A percentile compares a stretch with the other conserved stretches of the same genome.
phyloP scores from a whole-genome alignment of 208 protist species.

The Acanthamoeba royreba region DNA sequence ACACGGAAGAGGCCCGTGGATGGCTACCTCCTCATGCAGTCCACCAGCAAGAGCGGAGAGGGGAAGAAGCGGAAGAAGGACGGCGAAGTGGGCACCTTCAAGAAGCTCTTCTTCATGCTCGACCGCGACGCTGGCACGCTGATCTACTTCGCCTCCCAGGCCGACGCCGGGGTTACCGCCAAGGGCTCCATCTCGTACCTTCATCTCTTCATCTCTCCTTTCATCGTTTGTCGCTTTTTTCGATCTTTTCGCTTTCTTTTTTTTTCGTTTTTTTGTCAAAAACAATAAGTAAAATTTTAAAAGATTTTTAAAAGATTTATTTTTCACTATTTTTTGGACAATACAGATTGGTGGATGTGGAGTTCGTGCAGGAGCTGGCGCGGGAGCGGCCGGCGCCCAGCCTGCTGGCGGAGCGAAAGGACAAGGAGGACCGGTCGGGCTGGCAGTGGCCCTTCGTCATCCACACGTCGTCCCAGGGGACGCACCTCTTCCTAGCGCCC shows the following conservation, averaged over 20 bases:
- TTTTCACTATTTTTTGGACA: too few relatives aligned
- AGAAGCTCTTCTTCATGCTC: background rate
- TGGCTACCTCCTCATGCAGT: background rate
- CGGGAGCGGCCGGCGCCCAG: background rate
- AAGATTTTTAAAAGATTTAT: too few relatives aligned
- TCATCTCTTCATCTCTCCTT: background rate
- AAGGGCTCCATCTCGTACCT: background rate
- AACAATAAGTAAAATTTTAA: too few relatives aligned
- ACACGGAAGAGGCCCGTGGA: background rate
- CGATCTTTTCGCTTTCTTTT: background rate
- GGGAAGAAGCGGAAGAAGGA: background rate
- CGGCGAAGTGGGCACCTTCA: background rate
- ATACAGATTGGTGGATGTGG: background rate
- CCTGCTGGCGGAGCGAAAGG: background rate
- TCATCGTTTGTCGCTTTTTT: background rate
- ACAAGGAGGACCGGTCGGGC: background rate
- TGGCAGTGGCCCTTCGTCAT: constrained; percentile 9
- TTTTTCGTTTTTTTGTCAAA: background rate
- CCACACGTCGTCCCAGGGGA: background rate
- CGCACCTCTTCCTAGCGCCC: background rate
- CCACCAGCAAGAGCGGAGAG: background rate
- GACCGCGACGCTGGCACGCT: background rate
- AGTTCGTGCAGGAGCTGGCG: background rate
- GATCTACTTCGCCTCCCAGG: background rate
- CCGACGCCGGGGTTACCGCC: background rate